phyloP scores from a whole-genome alignment of 2,329 filamentous ascomycete species.

The Penicillium sp. region DNA sequence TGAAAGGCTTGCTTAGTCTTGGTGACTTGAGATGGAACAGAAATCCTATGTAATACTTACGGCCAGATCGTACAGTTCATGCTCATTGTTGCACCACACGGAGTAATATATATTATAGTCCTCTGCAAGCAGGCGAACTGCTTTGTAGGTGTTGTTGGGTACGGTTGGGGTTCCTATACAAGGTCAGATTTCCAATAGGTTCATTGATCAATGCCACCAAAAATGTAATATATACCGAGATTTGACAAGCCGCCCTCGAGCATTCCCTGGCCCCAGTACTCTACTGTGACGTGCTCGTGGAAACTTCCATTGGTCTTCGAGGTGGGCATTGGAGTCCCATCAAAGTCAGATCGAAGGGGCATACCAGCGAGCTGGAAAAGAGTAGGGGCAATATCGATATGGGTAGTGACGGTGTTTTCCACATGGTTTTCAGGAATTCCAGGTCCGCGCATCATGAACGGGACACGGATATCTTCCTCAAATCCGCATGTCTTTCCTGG shows the following conservation, averaged over 20 bases:
- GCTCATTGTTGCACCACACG: constrained; percentile 45
- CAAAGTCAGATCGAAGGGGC: constrained; percentile 52
- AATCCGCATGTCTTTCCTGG: constrained; percentile 60
- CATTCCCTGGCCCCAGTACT: constrained; percentile 53
- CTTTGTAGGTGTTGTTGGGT: constrained; percentile 44
- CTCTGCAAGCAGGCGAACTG: constrained; percentile 35
- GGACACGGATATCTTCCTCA: constrained; percentile 61
- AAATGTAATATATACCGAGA: constrained; percentile 5
- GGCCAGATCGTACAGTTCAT: constrained; percentile 43
- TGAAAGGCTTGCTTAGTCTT: too few species aligned
- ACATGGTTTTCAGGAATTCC: constrained; percentile 48
- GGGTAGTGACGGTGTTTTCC: constrained; percentile 55
- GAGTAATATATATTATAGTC: constrained; percentile 43
- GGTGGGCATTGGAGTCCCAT: constrained; percentile 55
- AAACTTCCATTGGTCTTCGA: constrained; percentile 18
- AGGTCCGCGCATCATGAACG: constrained; percentile 61
- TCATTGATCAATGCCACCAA: constrained; percentile 26
- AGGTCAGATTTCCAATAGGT: background rate
- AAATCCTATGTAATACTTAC: constrained; percentile 16
- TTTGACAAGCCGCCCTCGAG: constrained; percentile 27
- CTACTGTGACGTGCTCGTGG: constrained; percentile 60
- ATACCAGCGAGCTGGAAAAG: constrained; percentile 49
- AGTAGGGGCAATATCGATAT: constrained; percentile 65
- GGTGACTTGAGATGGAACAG: too few species aligned
- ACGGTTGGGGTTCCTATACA: constrained; percentile 11